Conservation (phyloP, 345 rosid species). For the Turnera subulata region DNA sequence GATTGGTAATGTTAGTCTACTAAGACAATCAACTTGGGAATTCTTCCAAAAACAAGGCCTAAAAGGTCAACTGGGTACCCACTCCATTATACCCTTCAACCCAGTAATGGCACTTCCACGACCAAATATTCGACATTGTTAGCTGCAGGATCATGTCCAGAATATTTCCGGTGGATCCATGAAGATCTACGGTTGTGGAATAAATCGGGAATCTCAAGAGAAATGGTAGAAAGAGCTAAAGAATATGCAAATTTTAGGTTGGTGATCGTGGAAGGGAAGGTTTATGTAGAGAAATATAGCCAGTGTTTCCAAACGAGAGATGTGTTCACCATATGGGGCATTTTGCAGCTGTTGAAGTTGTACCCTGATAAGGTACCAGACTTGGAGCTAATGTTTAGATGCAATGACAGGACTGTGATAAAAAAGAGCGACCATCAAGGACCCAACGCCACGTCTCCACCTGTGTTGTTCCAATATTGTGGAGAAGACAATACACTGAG, state of each 20-base stretch:
- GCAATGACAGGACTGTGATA: constrained; percentile 28
- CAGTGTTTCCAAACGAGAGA: constrained; percentile 31
- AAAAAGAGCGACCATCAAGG: constrained; percentile 7
- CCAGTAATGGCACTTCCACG: too few relatives aligned
- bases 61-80: too few relatives aligned
- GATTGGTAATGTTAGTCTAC: too few relatives aligned
- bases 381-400: constrained; percentile 34
- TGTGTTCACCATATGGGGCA: constrained; percentile 35
- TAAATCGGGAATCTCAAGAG: constrained; percentile 23
- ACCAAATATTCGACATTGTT: too few relatives aligned
- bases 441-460: constrained; percentile 19
- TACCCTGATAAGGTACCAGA: constrained; percentile 37
- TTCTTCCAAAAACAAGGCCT: too few relatives aligned
- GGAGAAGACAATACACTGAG: constrained; percentile 30
- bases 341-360: constrained; percentile 32
- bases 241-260: constrained; percentile 28
- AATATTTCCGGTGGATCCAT: constrained; percentile 35
- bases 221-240: constrained; percentile 18
- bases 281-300: constrained; percentile 28
- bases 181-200: constrained; percentile 39
- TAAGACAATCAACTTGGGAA: too few relatives aligned
- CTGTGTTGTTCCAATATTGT: constrained; percentile 47
- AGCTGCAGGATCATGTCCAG: too few relatives aligned
- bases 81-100: too few relatives aligned
- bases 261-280: constrained; percentile 29